Evolutionary conservation across 2,329 filamentous ascomycete genomes (phyloP).

Genomic region (Colletotrichum orchidophilum): DNA sequence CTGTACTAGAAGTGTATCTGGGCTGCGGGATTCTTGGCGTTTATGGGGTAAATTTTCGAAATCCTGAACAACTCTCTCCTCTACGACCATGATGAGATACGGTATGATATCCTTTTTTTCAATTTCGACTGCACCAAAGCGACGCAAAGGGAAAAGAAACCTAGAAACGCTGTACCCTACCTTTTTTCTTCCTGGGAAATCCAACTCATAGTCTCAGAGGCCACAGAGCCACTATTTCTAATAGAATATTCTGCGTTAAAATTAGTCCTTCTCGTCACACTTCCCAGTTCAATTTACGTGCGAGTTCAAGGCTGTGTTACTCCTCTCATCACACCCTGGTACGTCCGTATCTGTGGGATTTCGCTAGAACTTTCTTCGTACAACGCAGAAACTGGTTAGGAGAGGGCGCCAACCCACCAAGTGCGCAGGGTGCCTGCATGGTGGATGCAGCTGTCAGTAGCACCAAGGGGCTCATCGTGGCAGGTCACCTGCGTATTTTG

Average conservation of each 20-base stretch:
- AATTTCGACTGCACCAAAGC: constrained; percentile 33
- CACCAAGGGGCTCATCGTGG: neutral
- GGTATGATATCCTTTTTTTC: constrained; percentile 52
- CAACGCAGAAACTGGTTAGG: constrained; percentile 4
- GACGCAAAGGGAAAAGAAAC: constrained; percentile 1
- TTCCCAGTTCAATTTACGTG: neutral
- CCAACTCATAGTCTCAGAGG: neutral
- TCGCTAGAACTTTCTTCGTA: constrained; percentile 2
- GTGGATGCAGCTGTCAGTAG: constrained; percentile 24
- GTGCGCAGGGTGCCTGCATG: constrained; percentile 24
- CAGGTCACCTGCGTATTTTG: neutral
- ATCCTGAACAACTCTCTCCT: constrained; percentile 41
- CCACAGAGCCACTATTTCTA: constrained; percentile 20
- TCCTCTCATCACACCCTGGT: neutral
- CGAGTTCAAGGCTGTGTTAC: constrained; percentile 9
- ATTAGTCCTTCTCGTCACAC: constrained; percentile 6
- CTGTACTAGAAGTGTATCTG: constrained; percentile 28
- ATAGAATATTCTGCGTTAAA: constrained; percentile 23
- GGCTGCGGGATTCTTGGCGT: constrained; percentile 13
- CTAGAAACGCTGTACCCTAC: neutral
- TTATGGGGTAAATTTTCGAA: constrained; percentile 2
- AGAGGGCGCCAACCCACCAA: neutral
- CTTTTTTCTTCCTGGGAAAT: neutral
- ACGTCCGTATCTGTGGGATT: constrained; percentile 13
- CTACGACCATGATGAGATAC: constrained; percentile 52